Evolutionary conservation across 768 basidiomycete genomes (phyloP).

Genomic region (Mrakia gelida): DNA sequence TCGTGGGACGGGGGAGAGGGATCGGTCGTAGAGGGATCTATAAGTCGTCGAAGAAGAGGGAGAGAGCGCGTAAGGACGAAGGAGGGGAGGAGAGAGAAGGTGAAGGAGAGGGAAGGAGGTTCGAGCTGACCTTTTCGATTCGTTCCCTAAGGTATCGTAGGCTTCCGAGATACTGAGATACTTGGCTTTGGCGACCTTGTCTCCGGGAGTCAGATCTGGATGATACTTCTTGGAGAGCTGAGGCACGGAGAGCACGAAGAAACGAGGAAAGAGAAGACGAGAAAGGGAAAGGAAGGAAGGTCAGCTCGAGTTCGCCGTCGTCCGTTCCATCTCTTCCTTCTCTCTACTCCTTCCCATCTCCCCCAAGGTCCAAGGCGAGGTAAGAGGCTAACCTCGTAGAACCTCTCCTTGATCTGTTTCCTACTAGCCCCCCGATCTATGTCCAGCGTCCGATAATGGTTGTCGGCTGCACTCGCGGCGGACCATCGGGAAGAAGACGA

Average conservation of each 20-base stretch:
- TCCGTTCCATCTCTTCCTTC: background rate
- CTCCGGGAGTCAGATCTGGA: constrained; percentile 22
- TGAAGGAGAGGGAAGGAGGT: background rate
- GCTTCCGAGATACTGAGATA: constrained; percentile 29
- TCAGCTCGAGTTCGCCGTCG: background rate
- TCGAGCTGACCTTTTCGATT: constrained; percentile 10
- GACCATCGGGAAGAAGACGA: background rate
- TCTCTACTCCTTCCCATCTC: background rate
- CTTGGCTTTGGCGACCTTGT: constrained; percentile 22
- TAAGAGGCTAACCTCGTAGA: constrained; percentile 17
- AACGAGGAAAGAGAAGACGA: background rate
- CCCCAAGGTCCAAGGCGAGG: background rate
- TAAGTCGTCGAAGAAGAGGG: background rate
- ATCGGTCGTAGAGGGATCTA: constrained; percentile 26
- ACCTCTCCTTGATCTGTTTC: constrained; percentile 31
- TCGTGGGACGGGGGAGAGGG: constrained; percentile 1
- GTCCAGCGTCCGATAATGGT: constrained; percentile 12
- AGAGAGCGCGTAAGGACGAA: background rate
- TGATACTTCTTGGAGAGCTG: constrained; percentile 32
- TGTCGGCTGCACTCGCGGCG: background rate
- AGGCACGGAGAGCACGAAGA: background rate
- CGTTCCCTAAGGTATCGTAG: constrained; percentile 27
- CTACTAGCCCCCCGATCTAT: constrained; percentile 21
- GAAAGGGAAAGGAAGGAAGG: background rate
- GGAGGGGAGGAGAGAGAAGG: background rate